These are phyloP conservation scores for Talaromyces liani DNA, from an alignment of 495 filamentous ascomycete species.

Conservation along the genomic window DNA sequence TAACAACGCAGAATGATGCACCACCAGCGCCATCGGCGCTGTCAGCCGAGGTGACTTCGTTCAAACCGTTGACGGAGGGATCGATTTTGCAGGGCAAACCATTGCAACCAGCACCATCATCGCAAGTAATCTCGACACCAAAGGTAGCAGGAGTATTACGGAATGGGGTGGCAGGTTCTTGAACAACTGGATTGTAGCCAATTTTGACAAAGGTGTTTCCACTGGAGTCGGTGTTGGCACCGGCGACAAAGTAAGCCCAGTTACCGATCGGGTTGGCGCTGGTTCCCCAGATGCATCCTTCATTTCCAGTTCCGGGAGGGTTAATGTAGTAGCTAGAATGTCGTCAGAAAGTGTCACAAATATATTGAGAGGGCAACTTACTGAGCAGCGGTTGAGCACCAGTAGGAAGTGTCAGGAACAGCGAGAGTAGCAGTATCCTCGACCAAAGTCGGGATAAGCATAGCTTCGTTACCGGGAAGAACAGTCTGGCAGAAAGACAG, in stretches of 20 bases:
- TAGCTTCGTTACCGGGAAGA: slow-evolving; percentile 78
- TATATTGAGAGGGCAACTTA: slow-evolving; percentile 27
- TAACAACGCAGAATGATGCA: slow-evolving; percentile 72
- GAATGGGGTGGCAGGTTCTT: slow-evolving; percentile 50
- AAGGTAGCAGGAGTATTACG: slow-evolving; percentile 52
- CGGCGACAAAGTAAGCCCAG: slow-evolving; percentile 74
- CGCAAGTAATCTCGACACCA: slow-evolving; percentile 65
- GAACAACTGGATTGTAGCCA: slow-evolving; percentile 74
- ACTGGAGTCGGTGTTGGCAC: slow-evolving; percentile 58
- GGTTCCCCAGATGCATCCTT: slow-evolving; percentile 67
- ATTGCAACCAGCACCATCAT: slow-evolving; percentile 54
- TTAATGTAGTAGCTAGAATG: slow-evolving; percentile 73
- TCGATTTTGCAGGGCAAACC: slow-evolving; percentile 71
- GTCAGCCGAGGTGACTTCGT: slow-evolving; percentile 47
- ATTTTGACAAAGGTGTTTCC: slow-evolving; percentile 71
- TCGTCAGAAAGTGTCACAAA: not conserved
- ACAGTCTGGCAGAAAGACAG: slow-evolving; percentile 81
- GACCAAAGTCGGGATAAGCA: slow-evolving; percentile 75
- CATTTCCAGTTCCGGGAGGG: slow-evolving; percentile 54
- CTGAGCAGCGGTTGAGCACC: slow-evolving; percentile 69
- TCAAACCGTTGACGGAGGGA: slow-evolving; percentile 51
- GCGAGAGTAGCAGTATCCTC: slow-evolving; percentile 47
- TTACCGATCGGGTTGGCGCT: slow-evolving; percentile 60
- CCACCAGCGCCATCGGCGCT: slow-evolving; percentile 55
- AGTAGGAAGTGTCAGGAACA: slow-evolving; percentile 65